Conservation (phyloP, 2,329 filamentous ascomycete genomes). For the Fusarium aywerte region DNA sequence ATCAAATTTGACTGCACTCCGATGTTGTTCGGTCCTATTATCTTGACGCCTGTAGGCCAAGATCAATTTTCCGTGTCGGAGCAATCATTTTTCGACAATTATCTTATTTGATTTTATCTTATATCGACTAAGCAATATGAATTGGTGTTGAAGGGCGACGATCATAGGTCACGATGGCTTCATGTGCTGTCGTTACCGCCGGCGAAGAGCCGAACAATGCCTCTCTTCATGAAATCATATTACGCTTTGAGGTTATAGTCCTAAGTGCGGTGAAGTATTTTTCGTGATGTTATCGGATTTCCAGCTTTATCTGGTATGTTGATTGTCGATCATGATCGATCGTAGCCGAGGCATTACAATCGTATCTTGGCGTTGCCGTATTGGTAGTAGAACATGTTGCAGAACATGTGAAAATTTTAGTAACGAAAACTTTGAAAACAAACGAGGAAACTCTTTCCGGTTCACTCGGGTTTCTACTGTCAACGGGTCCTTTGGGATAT, state of each 20-base stretch:
- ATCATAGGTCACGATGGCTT: not conserved
- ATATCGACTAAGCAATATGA: not conserved
- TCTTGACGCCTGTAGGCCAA: not conserved
- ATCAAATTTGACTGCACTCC: not conserved
- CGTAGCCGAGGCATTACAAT: not conserved
- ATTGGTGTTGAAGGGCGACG: not conserved
- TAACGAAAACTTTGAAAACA: too few relatives aligned
- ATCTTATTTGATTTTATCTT: not conserved
- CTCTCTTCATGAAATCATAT: not conserved
- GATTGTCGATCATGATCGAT: not conserved
- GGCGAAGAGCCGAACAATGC: constrained; percentile 4
- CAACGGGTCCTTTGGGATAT: too few relatives aligned
- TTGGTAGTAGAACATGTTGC: fast-evolving
- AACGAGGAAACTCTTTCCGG: too few relatives aligned
- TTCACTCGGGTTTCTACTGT: too few relatives aligned
- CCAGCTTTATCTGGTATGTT: not conserved
- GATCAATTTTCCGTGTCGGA: not conserved
- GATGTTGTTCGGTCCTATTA: constrained; percentile 12
- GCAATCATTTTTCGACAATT: not conserved
- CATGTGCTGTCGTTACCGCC: not conserved
- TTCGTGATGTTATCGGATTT: not conserved
- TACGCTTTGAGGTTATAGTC: not conserved
- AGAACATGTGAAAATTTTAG: too few relatives aligned
- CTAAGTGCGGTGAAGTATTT: fast-evolving
- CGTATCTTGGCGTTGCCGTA: too few relatives aligned